Conservation (phyloP, 2,329 filamentous ascomycete species). For the Chaetomium strumarium region DNA sequence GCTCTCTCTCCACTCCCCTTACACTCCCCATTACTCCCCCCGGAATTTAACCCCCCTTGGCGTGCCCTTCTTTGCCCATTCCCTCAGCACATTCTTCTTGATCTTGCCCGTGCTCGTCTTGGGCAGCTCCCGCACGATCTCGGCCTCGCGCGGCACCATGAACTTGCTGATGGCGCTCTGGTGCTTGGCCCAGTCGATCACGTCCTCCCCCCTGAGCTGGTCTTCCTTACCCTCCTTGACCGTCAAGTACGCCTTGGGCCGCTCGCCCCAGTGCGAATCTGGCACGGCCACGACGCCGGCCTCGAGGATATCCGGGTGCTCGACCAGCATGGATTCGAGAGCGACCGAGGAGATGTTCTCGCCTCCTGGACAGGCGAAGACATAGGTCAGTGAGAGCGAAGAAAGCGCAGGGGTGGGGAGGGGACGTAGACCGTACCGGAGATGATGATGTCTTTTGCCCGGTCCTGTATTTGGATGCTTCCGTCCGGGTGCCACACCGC, state of each 20-base stretch:
- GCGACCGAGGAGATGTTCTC: slow-evolving; percentile 97
- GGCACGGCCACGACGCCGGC: slow-evolving; percentile 83
- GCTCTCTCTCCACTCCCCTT: not conserved
- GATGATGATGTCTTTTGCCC: slow-evolving; percentile 97
- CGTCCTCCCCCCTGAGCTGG: slow-evolving; percentile 52
- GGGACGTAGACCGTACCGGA: slow-evolving; percentile 55
- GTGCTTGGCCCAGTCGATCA: slow-evolving; percentile 82
- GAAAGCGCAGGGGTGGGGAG: not conserved
- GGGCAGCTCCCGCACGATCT: slow-evolving; percentile 79
- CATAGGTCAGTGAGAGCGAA: not conserved
- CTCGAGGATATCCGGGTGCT: slow-evolving; percentile 85
- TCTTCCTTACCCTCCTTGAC: slow-evolving; percentile 57
- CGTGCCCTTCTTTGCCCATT: slow-evolving; percentile 62
- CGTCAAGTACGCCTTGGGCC: slow-evolving; percentile 91
- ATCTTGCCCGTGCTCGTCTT: slow-evolving; percentile 98
- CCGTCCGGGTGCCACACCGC: slow-evolving; percentile 92
- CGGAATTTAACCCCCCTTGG: slow-evolving; percentile 11
- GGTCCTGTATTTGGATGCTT: slow-evolving; percentile 83
- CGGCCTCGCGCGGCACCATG: slow-evolving; percentile 71
- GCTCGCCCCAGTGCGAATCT: slow-evolving; percentile 89
- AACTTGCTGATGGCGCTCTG: slow-evolving; percentile 80
- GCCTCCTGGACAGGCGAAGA: slow-evolving; percentile 54
- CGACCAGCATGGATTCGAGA: slow-evolving; percentile 80
- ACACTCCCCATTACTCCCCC: not conserved
- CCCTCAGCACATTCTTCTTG: slow-evolving; percentile 85